Base-by-base conservation (phyloP, 306 rosid species). In the Sindora glabra region DNA sequence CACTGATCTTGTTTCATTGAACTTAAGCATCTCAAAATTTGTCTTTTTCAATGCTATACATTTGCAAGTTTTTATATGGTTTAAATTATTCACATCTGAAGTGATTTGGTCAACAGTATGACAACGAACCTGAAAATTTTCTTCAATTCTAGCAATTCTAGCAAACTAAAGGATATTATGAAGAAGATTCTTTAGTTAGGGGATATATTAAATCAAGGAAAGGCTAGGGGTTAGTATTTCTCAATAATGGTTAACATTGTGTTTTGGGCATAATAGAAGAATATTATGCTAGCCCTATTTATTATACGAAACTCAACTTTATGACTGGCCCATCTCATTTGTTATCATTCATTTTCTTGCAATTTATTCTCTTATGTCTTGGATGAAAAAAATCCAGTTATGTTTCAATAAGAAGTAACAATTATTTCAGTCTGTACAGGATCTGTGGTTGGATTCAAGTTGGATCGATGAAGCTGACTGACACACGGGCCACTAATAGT, bases 391-490 rank as follows among this genome's bases (percentile, higher is more conserved):
- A n/a, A n/a, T n/a, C n/a, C n/a, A n/a, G n/a, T n/a, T n/a, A n/a
- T n/a, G n/a, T n/a, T n/a, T n/a, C 26, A 15, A 53, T 39, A 11
- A 62, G 36, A 51, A 56, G 26, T 39, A 58, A 48, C 8, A 57
- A 55, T 77, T 45, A 52, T 62, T 48, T 22, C 45, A 59, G 63
- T 27, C 50, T 68, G 37, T 80, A 49, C 87, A 94, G 97, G 99
- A 68, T 55, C 99, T 62, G 97, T 97, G 58, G 64, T 94, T 82
- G 99, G 99, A 53, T 94, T 94, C 79, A 89, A 90, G 84, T 84
- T 94, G 74, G 99, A 94, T 64, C 86, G 99, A 72, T 76, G 71
- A 94, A 94, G 82, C 99, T 94, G 51, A 59, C 83, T 13, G 99
- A 94, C 72, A 94, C 99, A 11, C 95, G 99, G 39, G 94, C 99